Evolutionary conservation across 306 rosid species (phyloP).

Genomic region (Vigna mungo): DNA sequence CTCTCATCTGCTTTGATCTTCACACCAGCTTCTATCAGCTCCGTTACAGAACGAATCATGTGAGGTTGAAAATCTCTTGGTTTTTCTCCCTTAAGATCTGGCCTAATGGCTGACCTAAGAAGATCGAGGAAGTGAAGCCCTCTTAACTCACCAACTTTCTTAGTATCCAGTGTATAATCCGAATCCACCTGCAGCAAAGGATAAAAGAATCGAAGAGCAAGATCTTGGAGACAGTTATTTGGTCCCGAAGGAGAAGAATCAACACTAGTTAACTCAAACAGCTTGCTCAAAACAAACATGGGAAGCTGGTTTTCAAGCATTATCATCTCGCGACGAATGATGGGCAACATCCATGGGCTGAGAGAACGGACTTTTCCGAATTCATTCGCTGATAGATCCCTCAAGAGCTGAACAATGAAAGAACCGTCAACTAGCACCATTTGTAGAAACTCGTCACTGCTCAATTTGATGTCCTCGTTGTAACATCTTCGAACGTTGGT

Average conservation of each 20-base stretch:
- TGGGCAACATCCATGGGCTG: constrained; percentile 58
- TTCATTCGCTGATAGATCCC: background rate
- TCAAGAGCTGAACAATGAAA: constrained; percentile 47
- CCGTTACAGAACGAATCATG: constrained; percentile 38
- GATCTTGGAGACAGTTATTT: constrained; percentile 27
- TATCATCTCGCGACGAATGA: constrained; percentile 47
- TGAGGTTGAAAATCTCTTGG: no score
- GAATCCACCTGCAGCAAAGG: constrained; percentile 42
- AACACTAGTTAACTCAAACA: constrained; percentile 42
- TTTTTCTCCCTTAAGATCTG: background rate
- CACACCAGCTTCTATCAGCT: constrained; percentile 52
- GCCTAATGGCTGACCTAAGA: constrained; percentile 43
- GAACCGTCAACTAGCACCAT: constrained; percentile 52
- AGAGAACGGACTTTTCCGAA: constrained; percentile 30
- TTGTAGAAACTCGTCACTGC: constrained; percentile 47
- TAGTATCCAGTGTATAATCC: background rate
- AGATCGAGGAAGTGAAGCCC: constrained; percentile 52
- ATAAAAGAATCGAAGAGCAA: constrained; percentile 48
- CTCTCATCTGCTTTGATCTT: constrained; percentile 38
- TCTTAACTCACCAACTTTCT: background rate
- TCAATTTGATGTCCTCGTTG: constrained; percentile 34
- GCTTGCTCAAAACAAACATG: constrained; percentile 40
- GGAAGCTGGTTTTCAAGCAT: constrained; percentile 66
- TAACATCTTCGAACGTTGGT: constrained; percentile 39
- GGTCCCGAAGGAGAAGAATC: background rate